Conservation (phyloP, 352 stramenopile genomes). For the Aphanomyces astaci region DNA sequence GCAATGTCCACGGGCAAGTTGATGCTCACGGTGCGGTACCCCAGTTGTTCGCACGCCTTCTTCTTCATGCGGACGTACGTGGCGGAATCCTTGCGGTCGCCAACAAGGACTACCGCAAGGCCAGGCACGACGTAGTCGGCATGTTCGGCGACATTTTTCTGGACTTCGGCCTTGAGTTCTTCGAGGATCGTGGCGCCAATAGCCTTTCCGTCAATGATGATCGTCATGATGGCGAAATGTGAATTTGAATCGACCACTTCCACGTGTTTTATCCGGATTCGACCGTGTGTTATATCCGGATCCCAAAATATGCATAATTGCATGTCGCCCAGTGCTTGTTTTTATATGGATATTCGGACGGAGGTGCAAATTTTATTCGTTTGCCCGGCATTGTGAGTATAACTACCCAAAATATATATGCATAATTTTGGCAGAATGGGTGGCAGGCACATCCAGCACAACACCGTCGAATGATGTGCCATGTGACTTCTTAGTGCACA, state of each 20-base stretch:
- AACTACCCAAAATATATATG: not conserved
- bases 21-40: constrained; percentile 82
- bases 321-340: not conserved
- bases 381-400: too few relatives aligned
- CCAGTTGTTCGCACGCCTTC: constrained; percentile 92
- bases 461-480: not conserved
- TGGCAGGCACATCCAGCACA: not conserved
- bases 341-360: not conserved
- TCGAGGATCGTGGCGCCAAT: constrained; percentile 75
- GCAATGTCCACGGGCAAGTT: constrained; percentile 41
- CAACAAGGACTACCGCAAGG: constrained; percentile 97
- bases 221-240: not conserved
- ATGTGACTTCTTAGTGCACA: not conserved
- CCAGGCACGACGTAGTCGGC: constrained; percentile 58
- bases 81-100: constrained; percentile 87
- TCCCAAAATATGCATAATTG: not conserved
- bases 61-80: constrained; percentile 99
- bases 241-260: not conserved
- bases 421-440: not conserved
- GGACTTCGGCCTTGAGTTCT: constrained; percentile 79
- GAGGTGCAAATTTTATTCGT: not conserved
- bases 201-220: constrained; percentile 70
- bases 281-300: not conserved
- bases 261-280: not conserved
- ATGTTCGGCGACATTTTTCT: not conserved